Evolutionary conservation across 1,284 basidiomycete genomes (phyloP).

Genomic region (Phellopilus nigrolimitatus): DNA sequence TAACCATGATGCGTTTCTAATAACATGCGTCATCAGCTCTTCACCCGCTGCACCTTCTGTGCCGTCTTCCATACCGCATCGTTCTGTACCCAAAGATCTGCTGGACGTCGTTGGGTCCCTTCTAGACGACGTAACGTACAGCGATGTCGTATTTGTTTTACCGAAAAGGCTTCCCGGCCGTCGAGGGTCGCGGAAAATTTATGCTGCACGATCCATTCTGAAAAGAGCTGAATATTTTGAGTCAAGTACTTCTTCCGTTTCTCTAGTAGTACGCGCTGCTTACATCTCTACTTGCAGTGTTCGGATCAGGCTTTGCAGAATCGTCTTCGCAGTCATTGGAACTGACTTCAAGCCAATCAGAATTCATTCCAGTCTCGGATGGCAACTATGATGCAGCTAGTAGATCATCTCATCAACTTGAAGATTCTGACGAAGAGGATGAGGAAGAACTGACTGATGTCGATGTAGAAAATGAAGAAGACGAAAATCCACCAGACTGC

Average conservation of each 20-base stretch:
- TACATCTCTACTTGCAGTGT: conserved; percentile 49
- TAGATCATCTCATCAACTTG: conserved; percentile 36
- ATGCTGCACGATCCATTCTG: conserved; percentile 66
- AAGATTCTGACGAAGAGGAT: conserved; percentile 64
- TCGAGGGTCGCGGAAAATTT: conserved; percentile 44
- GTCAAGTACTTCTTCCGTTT: conserved; percentile 41
- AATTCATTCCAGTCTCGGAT: conserved; percentile 24
- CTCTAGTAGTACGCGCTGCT: not conserved
- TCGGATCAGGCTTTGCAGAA: conserved; percentile 62
- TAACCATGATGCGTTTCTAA: conserved; percentile 61
- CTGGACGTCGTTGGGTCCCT: conserved; percentile 68
- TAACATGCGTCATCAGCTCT: conserved; percentile 76
- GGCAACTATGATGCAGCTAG: conserved; percentile 27
- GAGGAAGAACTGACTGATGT: conserved; percentile 29
- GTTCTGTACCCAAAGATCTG: conserved; percentile 56
- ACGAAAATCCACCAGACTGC: conserved; percentile 28
- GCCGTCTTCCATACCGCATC: conserved; percentile 40
- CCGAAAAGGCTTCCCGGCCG: conserved; percentile 39
- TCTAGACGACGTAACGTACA: conserved; percentile 77
- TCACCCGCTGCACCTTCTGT: conserved; percentile 52
- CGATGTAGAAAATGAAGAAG: conserved; percentile 26
- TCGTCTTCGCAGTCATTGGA: conserved; percentile 11
- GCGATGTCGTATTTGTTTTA: conserved; percentile 76
- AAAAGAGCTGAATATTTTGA: conserved; percentile 73
- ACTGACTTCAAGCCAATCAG: conserved; percentile 3